These are phyloP conservation scores for Geranium incanum DNA, from an alignment of 441 rosid genomes.

Conservation along the genomic window DNA sequence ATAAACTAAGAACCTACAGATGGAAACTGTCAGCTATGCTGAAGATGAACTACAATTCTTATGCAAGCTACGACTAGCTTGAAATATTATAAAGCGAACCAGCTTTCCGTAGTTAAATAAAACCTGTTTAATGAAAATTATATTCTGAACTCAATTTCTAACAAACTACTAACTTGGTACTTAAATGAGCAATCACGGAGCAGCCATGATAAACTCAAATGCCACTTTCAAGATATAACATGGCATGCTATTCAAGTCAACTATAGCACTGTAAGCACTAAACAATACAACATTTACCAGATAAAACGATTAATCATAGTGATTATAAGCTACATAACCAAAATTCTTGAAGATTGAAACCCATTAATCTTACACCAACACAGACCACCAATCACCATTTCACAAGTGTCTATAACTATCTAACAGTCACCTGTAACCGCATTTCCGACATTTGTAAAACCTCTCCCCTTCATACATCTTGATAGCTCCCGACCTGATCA, in stretches of 20 bases:
- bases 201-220: background rate
- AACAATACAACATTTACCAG: background rate
- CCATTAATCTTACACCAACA: background rate
- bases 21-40: constrained; percentile 22
- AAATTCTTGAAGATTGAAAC: background rate
- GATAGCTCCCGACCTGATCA: constrained; percentile 75
- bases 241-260: background rate
- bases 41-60: constrained; percentile 11
- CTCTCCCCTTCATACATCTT: constrained; percentile 95
- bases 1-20: constrained; percentile 63
- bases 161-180: background rate
- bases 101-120: background rate
- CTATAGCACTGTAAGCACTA: background rate
- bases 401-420: background rate
- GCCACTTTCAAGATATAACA: background rate
- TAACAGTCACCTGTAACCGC: constrained; percentile 53
- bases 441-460: constrained; percentile 72
- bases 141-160: background rate
- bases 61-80: constrained; percentile 8
- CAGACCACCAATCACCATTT: background rate
- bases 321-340: background rate
- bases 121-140: background rate
- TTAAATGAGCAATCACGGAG: background rate
- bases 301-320: background rate
- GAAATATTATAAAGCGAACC: background rate